Evolutionary conservation across 148 eudicot genomes (phyloP).

Genomic region (Bassia scoparia): DNA sequence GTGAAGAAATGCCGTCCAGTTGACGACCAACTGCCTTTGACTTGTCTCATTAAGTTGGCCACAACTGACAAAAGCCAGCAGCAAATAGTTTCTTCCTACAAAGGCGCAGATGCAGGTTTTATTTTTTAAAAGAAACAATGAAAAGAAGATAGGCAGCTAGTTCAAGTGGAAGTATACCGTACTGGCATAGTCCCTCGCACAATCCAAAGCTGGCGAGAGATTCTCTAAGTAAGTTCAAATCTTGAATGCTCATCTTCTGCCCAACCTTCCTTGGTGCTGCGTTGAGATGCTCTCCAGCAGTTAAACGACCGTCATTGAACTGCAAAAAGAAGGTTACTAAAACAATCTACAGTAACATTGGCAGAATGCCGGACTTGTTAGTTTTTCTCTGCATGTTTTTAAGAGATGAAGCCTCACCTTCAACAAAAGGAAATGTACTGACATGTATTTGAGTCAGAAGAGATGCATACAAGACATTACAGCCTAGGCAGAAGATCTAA

Average conservation of each 20-base stretch:
- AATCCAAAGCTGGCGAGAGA: slow-evolving; percentile 95
- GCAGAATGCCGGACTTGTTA: too few relatives aligned
- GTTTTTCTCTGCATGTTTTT: too few relatives aligned
- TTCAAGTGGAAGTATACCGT: background rate
- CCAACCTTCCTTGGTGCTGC: slow-evolving; percentile 99
- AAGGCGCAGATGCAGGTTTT: slow-evolving; percentile 58
- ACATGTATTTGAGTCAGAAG: too few relatives aligned
- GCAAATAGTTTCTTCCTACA: slow-evolving; percentile 95
- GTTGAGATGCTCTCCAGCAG: slow-evolving; percentile 99
- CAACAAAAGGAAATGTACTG: too few relatives aligned
- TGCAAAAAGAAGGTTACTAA: slow-evolving; percentile 20
- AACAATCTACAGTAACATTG: too few relatives aligned
- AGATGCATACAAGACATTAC: too few relatives aligned
- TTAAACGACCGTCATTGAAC: slow-evolving; percentile 81
- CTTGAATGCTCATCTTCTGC: slow-evolving; percentile 99
- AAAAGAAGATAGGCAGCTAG: too few relatives aligned
- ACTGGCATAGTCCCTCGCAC: slow-evolving; percentile 94
- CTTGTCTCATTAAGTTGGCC: slow-evolving; percentile 81
- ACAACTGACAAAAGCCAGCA: slow-evolving; percentile 98
- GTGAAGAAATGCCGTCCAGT: slow-evolving; percentile 91
- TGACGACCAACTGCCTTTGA: slow-evolving; percentile 83
- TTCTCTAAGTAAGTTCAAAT: slow-evolving; percentile 86
- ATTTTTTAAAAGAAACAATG: background rate
- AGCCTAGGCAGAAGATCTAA: too few relatives aligned
- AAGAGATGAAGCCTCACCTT: too few relatives aligned